A percentile compares a stretch with the other conserved stretches of the same genome.
phyloP scores from a whole-genome alignment of 208 protist species.

The Tetramitus jugosus region DNA sequence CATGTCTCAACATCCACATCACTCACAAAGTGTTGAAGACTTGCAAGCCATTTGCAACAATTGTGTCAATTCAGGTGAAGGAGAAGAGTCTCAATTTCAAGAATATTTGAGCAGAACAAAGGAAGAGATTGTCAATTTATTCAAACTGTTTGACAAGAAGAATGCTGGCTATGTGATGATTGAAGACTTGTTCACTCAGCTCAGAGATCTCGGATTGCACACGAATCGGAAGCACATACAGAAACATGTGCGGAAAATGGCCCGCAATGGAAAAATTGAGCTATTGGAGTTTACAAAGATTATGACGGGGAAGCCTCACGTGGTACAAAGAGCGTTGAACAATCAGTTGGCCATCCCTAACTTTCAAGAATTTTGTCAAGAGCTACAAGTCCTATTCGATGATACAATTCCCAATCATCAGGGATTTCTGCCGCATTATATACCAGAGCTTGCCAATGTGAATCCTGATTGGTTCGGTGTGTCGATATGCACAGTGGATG shows the following conservation, averaged over 20 bases:
- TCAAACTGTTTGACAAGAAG: not conserved
- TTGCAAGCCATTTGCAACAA: too few species aligned
- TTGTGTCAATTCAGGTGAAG: too few species aligned
- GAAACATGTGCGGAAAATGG: not conserved
- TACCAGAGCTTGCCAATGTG: conserved; percentile 2
- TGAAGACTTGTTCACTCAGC: not conserved
- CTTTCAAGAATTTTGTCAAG: not conserved
- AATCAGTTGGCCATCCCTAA: not conserved
- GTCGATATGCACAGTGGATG: not conserved
- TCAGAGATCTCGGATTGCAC: not conserved
- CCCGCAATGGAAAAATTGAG: not conserved
- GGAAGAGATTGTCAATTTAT: not conserved
- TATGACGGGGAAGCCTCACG: not conserved
- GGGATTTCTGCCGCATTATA: not conserved
- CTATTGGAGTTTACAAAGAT: not conserved
- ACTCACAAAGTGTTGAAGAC: too few species aligned
- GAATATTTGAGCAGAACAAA: too few species aligned
- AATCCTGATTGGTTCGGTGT: conserved; percentile 9
- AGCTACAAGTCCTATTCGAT: not conserved
- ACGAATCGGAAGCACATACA: not conserved
- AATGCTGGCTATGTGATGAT: not conserved
- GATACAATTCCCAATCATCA: not conserved
- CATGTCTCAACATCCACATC: too few species aligned
- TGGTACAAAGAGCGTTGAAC: not conserved
- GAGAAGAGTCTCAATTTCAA: too few species aligned